phyloP scores from a whole-genome alignment of 2,329 filamentous ascomycete genomes.

The Penicillium sp. region DNA sequence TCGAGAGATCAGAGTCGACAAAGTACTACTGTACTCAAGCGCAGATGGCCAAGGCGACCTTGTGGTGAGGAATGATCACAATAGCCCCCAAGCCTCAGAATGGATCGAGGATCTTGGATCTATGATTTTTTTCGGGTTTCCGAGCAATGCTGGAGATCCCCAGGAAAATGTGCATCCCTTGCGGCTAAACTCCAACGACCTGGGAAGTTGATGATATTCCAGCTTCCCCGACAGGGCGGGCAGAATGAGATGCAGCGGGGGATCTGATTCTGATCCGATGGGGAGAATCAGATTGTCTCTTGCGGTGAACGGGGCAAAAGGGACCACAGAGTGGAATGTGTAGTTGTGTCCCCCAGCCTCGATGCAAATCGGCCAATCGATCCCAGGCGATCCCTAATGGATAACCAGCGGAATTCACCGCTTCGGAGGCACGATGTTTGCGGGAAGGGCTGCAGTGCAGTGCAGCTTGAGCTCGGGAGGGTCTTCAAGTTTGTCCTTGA shows the following conservation, averaged over 20 bases:
- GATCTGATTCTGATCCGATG: background rate
- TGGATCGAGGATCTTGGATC: background rate
- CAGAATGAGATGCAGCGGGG: slow-evolving; percentile 7
- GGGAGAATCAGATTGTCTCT: slow-evolving; percentile 15
- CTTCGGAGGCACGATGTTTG: slow-evolving; percentile 3
- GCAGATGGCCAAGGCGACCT: background rate
- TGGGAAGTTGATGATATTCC: background rate
- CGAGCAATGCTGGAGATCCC: background rate
- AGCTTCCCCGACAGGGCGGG: slow-evolving; percentile 9
- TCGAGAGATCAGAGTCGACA: background rate
- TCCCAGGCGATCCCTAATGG: background rate
- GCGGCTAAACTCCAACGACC: background rate
- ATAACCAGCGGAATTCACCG: slow-evolving; percentile 7
- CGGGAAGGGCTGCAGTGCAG: slow-evolving; percentile 5
- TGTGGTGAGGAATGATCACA: background rate
- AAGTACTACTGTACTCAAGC: background rate
- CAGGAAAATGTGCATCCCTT: slow-evolving; percentile 8
- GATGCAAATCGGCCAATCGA: background rate
- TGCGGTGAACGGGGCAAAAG: background rate
- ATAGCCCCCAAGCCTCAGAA: background rate
- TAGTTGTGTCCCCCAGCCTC: background rate
- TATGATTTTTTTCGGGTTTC: background rate
- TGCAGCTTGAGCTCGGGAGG: background rate
- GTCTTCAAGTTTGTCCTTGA: too few species aligned
- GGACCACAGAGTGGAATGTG: background rate